Conservation (phyloP, 2,329 filamentous ascomycete genomes). For the Parastagonospora avenae region DNA sequence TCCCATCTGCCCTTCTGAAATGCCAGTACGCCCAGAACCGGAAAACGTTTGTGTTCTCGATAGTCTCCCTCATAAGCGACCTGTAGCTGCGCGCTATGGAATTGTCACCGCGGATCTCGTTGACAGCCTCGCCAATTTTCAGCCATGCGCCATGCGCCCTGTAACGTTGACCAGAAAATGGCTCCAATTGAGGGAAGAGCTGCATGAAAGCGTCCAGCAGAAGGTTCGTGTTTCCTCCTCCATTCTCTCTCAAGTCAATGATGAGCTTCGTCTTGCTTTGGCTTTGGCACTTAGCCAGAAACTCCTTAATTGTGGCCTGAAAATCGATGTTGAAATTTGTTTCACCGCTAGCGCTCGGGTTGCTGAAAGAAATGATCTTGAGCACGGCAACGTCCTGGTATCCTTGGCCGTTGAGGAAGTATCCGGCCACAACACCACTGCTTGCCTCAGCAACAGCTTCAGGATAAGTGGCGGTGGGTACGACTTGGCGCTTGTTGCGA, state of each 20-base stretch:
- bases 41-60: slow-evolving; percentile 17
- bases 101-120: slow-evolving; percentile 25
- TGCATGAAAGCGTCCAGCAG: slow-evolving; percentile 54
- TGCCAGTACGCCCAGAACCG: slow-evolving; percentile 31
- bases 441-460: slow-evolving; percentile 16
- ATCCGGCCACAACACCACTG: slow-evolving; percentile 46
- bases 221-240: slow-evolving; percentile 54
- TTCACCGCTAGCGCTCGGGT: slow-evolving; percentile 10
- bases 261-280: slow-evolving; percentile 62
- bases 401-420: slow-evolving; percentile 48
- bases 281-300: slow-evolving; percentile 52
- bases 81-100: slow-evolving; percentile 10
- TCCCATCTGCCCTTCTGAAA: slow-evolving; percentile 29
- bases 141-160: slow-evolving; percentile 20
- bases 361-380: slow-evolving; percentile 48
- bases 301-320: slow-evolving; percentile 43
- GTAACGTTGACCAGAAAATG: slow-evolving; percentile 42
- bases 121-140: slow-evolving; percentile 27
- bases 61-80: neutral
- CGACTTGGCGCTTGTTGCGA: slow-evolving; percentile 24
- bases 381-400: slow-evolving; percentile 49
- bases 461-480: slow-evolving; percentile 14
- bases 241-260: slow-evolving; percentile 66
- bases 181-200: slow-evolving; percentile 54
- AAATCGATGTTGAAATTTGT: slow-evolving; percentile 23